Evolutionary conservation across 176 grass and related monocot genomes (phyloP), one percentile per base, ranked within the genome.

Genomic region (Dactylis glomerata): DNA sequence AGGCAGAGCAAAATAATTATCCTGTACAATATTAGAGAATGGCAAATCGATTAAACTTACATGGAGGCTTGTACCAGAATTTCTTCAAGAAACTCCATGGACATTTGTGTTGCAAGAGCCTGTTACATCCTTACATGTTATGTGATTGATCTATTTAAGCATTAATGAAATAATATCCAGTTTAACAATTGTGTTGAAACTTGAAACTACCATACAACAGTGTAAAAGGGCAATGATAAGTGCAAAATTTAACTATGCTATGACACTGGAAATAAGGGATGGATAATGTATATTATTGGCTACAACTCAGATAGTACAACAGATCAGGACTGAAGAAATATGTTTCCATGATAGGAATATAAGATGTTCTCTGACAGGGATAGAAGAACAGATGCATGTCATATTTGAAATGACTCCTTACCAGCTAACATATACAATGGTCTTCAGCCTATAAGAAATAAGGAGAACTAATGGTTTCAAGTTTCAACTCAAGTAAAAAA

Each of bases 61-160:
- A 73, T 78, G n/a, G 87, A 94, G 76, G 95, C 90, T 78, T 97
- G 87, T 58, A 61, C 75, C 10, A 97, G 69, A 54, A 97, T 37
- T 83, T 90, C 79, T 82, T 93, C 76, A 85, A 95, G 34, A 44
- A 76, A 68, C 66, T 89, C 54, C 87, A 97, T 75, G 37, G 82
- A 71, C 82, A 89, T 83, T 69, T 33, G 79, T 79, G 87, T 72
- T 63, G 75, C 77, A 84, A 89, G 87, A 80, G 89, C 92, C 95
- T 97, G 76, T 63, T 47, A 80, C 44, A 83, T 75, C 50, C 36
- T 85, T 67, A 33, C 27, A 77, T 58, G 30, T 80, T 72, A 91
- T 45, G 68, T 74, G 78, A 86, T 80, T 57, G 65, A 72, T 51
- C 6, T 59, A 68, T 20, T 47, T 49, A 71, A 80, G 14, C 50